Conservation (phyloP, 768 basidiomycete genomes). For the Podaxis sp. region DNA sequence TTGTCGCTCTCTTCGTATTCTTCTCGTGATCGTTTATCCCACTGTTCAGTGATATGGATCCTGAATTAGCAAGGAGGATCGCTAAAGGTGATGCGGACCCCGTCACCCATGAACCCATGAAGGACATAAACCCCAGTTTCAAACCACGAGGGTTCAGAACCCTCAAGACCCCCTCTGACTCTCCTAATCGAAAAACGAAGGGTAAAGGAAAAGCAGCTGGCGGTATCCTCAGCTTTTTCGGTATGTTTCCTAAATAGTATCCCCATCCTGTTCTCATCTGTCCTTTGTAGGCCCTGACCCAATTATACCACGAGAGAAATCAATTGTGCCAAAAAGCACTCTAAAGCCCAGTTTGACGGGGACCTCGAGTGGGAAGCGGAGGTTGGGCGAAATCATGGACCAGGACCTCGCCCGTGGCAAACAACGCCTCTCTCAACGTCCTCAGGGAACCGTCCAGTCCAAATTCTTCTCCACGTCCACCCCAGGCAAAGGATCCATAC, state of each 20-base stretch:
- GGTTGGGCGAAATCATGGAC: slow-evolving; percentile 69
- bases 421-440: slow-evolving; percentile 22
- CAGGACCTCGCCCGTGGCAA: slow-evolving; percentile 56
- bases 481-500: slow-evolving; percentile 15
- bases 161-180: slow-evolving; percentile 25
- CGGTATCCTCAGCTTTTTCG: slow-evolving; percentile 63
- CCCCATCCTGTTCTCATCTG: background rate
- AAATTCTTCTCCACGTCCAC: slow-evolving; percentile 35
- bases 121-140: slow-evolving; percentile 75
- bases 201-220: slow-evolving; percentile 43
- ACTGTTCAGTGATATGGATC: slow-evolving; percentile 57
- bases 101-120: slow-evolving; percentile 63
- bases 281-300: slow-evolving; percentile 41
- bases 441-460: slow-evolving; percentile 28
- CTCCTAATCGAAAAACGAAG: slow-evolving; percentile 40
- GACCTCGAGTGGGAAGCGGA: slow-evolving; percentile 74
- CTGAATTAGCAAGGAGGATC: slow-evolving; percentile 60
- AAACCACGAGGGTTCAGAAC: slow-evolving; percentile 52
- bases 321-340: slow-evolving; percentile 16
- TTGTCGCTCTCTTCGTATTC: slow-evolving; percentile 11
- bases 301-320: slow-evolving; percentile 29
- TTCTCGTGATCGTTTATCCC: background rate
- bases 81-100: slow-evolving; percentile 75
- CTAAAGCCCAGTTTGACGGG: slow-evolving; percentile 33
- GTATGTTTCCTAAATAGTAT: slow-evolving; percentile 34